Base-by-base conservation (phyloP, 2,329 filamentous ascomycete species). In the Alternaria hordeiaustralica region DNA sequence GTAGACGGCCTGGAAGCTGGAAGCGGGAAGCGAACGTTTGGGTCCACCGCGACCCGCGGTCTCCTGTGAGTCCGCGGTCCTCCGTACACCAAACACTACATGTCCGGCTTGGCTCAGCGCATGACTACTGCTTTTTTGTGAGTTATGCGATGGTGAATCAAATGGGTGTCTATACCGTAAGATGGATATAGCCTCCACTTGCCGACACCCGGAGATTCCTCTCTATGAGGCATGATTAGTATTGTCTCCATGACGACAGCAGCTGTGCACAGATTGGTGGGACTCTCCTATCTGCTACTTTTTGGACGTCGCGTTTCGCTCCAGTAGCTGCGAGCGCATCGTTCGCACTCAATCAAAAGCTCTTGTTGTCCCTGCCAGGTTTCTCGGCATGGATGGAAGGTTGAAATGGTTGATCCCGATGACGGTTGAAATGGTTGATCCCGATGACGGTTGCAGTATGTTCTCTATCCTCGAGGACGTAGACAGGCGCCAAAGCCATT, bases 271-370 rank as follows among this genome's bases (percentile, higher is more conserved):
- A 41, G 9, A 41, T n/a, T 41, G 33, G 0, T 3, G 15, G 2
- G 15, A 10, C 0, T n/a, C 0, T 18, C 36, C 1, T 18, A 0
- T 41, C n/a, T 41, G 9, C 36, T 41, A 41, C 2, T 3, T 41
- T 41, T 2, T 41, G 4, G 8, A 0, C 36, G 3, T 6, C 4
- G 2, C 0, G 2, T 11, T 0, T 6, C 2, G 36, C 8, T 41
- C 36, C 0, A 0, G 4, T 18, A 41, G 36, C n/a, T 41, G n/a
- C 5, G 36, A 41, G 7, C 8, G n/a, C n/a, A n/a, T n/a, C n/a
- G n/a, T n/a, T n/a, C n/a, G n/a, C n/a, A n/a, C n/a, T n/a, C n/a
- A n/a, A n/a, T n/a, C 33, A 15, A 3, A 41, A 1, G 33, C 33
- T 41, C 15, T 0, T 8, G 3, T 10, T 41, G 36, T 41, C 36